These are phyloP conservation scores for Penicillium verrucosum DNA, from an alignment of 2,329 filamentous ascomycete species.

Conservation along the genomic window DNA sequence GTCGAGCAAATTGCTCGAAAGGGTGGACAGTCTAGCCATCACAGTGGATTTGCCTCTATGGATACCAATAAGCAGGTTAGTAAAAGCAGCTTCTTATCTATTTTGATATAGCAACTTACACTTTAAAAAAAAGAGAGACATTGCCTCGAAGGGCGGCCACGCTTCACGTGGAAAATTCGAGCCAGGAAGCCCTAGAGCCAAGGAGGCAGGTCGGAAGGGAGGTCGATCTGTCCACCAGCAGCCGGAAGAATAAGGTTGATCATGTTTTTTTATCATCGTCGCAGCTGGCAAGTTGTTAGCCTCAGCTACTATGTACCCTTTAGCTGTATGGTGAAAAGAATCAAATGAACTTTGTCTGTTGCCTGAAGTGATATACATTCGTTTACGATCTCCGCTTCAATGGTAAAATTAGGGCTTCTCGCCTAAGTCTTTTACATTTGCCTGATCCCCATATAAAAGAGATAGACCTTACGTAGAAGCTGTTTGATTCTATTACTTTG, in stretches of 20 bases:
- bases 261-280: not conserved
- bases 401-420: not conserved
- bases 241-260: not conserved
- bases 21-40: slow-evolving; percentile 33
- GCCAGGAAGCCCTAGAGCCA: slow-evolving; percentile 51
- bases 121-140: slow-evolving; percentile 30
- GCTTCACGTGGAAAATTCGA: slow-evolving; percentile 55
- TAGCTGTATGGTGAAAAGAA: not conserved
- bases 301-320: not conserved
- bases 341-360: not conserved
- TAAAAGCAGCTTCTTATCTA: not conserved
- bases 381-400: not conserved
- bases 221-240: not conserved
- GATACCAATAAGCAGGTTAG: slow-evolving; percentile 32
- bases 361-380: not conserved
- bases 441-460: not conserved
- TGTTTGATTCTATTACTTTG: no score
- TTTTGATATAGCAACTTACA: not conserved
- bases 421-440: not conserved
- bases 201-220: slow-evolving; percentile 55
- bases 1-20: slow-evolving; percentile 42
- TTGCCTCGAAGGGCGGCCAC: slow-evolving; percentile 55
- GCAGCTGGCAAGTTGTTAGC: not conserved
- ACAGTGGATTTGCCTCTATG: slow-evolving; percentile 29
- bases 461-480: not conserved